Evolutionary conservation across 2,329 filamentous ascomycete species (phyloP), one percentile per base, ranked within the genome.

Genomic region (Keithomyces neogunnii): DNA sequence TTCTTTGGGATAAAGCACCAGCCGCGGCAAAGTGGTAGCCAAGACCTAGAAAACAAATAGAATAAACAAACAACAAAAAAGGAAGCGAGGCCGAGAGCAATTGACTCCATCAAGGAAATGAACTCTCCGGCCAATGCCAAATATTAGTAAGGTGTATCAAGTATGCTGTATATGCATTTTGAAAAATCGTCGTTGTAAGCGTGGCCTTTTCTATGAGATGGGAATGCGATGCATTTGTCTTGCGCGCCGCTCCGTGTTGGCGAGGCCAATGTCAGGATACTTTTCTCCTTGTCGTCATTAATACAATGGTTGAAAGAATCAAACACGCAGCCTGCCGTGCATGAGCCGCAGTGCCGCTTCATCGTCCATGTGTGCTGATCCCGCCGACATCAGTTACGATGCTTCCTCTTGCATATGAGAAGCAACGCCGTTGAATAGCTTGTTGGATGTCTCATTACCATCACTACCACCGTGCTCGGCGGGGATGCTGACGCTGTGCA

Each of bases 401-500:
- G 69, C 67, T 29, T 62, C 62, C 42, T 63, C 62, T 45, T 59
- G 62, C 45, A 68, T 61, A 49, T 60, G 58, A 26, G 59, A 53
- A 11, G 44, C 50, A 42, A 59, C 53, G 33, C 48, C 53, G 11
- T 54, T 54, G 11, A 51, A 45, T 7, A 52, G 36, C 32, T 55
- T 49, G n/a, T 45, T 45, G 13, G 57, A 45, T n/a, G 53, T 28
- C 55, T 62, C 61, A 47, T 58, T 62, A 47, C 53, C 52, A 39
- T 62, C 61, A 47, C 57, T 62, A 47, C 53, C 52, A 39, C 57
- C 58, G 9, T 68, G 65, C 19, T 64, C 62, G 9, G 62, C 58
- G 6, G 61, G 59, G 32, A 69, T 68, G 29, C 71, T 74, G 11
- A 71, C 64, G 47, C 79, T 77, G 60, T 81, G 83, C 38, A 74